These are phyloP conservation scores for Hypoxylon sp. DNA, from an alignment of 2,329 filamentous ascomycete species.

Conservation along the genomic window DNA sequence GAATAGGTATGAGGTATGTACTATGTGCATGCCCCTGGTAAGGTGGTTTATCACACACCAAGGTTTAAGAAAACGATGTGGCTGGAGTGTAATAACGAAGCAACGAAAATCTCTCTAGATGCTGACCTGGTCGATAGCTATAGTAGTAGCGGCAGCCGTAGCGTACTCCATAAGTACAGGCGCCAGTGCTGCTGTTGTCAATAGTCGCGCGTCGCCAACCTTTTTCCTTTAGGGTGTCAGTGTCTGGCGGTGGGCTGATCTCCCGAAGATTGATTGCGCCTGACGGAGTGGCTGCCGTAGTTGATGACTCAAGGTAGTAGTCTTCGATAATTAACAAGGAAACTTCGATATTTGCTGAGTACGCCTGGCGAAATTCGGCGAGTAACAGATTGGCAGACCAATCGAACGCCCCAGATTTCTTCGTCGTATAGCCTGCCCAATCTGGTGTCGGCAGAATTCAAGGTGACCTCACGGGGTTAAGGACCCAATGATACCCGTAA, in stretches of 20 bases:
- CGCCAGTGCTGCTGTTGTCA: conserved; percentile 13
- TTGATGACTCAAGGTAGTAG: conserved; percentile 42
- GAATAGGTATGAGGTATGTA: conserved; percentile 18
- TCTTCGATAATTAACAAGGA: conserved; percentile 29
- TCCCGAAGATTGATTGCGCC: conserved; percentile 23
- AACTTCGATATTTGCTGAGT: conserved; percentile 30
- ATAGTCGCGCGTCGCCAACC: conserved; percentile 15
- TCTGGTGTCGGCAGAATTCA: conserved; percentile 41
- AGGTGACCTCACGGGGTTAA: conserved; percentile 41
- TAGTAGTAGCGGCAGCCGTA: conserved; percentile 26
- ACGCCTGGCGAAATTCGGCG: conserved; percentile 31
- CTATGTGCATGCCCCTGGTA: conserved; percentile 15
- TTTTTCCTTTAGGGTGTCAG: neutral
- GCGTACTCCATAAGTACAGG: conserved; percentile 24
- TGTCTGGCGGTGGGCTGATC: conserved; percentile 26
- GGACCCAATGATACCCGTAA: conserved; percentile 41
- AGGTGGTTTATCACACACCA: conserved; percentile 33
- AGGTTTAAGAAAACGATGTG: conserved; percentile 34
- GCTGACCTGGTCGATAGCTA: conserved; percentile 30
- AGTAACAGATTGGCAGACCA: conserved; percentile 28
- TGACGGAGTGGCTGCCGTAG: conserved; percentile 31
- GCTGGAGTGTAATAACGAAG: conserved; percentile 27
- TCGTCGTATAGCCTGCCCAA: conserved; percentile 41
- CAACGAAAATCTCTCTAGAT: conserved; percentile 19
- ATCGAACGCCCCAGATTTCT: conserved; percentile 35